Evolutionary conservation across 202 grass and related monocot genomes (phyloP), one percentile per base, ranked within the genome.

Genomic region (Panicum hallii): DNA sequence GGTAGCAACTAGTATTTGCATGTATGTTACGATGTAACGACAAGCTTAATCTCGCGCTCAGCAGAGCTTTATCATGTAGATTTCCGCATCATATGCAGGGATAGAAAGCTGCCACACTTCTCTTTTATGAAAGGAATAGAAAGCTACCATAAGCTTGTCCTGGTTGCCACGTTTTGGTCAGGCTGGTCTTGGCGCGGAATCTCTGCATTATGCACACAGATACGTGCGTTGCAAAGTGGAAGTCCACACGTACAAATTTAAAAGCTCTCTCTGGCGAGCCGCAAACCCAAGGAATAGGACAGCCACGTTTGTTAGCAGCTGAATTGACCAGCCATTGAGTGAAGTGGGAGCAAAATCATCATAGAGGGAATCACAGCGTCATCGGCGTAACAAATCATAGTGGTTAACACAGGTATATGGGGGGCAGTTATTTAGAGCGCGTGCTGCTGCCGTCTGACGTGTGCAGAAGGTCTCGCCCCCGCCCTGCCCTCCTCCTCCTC

Each of bases 141-240:
- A 54, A 55, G 49, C 72, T n/a, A 54, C 70, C 16, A 26, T 17
- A 32, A 32, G 23, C 6, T 50, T 47, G 6, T 17, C 23, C 13
- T 48, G 28, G 71, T 38, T 74, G 50, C 28, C 71, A 74, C 71
- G 71, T 74, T 74, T 48, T 74, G 71, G 26, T 34, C 70, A 13
- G 20, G 23, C 28, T 55, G 16, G 19, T 74, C 72, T 40, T 74
- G 72, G 32, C 49, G 72, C 30, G 49, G 72, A 74, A 74, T 74
- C 30, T 55, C 16, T 55, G 49, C 47, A 34, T 28, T 28, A 70
- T 47, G 23, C 44, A 49, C 23, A 5, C 14, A 32, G 6, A 19
- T 20, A 42, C 30, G 9, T 55, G 49, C 13, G 49, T 17, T 13
- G 19, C 30, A 38, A 53, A 50, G 19, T 34, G 49, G 34, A 20